These are phyloP conservation scores for Panaeolus cyanescens DNA, from an alignment of 768 basidiomycete species.

Conservation along the genomic window DNA sequence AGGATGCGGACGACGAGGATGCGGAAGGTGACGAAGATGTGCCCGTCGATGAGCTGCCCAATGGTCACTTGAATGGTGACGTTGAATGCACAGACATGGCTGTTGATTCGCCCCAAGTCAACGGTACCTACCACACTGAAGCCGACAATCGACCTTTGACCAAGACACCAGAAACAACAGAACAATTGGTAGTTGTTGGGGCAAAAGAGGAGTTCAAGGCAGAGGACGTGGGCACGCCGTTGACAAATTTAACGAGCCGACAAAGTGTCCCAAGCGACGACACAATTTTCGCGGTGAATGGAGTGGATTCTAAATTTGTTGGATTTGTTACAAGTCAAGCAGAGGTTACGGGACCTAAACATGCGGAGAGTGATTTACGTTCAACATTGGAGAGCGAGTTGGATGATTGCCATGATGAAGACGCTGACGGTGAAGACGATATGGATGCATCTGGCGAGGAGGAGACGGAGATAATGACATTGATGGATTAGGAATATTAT, in stretches of 20 bases:
- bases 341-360: conserved; percentile 20
- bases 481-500: conserved; percentile 13
- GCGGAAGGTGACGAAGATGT: conserved; percentile 5
- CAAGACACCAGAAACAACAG: conserved; percentile 11
- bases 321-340: conserved; percentile 8
- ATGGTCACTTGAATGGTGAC: conserved; percentile 2
- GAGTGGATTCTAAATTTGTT: conserved; percentile 14
- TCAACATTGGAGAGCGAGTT: conserved; percentile 28
- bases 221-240: conserved; percentile 56
- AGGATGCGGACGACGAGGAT: conserved; percentile 11
- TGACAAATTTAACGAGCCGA: conserved; percentile 48
- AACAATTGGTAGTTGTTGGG: conserved; percentile 2
- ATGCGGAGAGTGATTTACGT: conserved; percentile 29
- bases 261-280: conserved; percentile 63
- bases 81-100: conserved; percentile 7
- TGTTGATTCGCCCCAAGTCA: conserved; percentile 10
- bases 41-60: conserved; percentile 1
- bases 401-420: conserved; percentile 46
- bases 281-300: conserved; percentile 42
- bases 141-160: conserved; percentile 9
- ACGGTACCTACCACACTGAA: conserved; percentile 11
- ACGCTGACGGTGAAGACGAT: conserved; percentile 42
- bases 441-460: conserved; percentile 31
- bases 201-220: conserved; percentile 39
- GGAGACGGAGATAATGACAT: conserved; percentile 17